Evolutionary conservation across 805 yeast species (phyloP).

Genomic region (Kazachstania africana): DNA sequence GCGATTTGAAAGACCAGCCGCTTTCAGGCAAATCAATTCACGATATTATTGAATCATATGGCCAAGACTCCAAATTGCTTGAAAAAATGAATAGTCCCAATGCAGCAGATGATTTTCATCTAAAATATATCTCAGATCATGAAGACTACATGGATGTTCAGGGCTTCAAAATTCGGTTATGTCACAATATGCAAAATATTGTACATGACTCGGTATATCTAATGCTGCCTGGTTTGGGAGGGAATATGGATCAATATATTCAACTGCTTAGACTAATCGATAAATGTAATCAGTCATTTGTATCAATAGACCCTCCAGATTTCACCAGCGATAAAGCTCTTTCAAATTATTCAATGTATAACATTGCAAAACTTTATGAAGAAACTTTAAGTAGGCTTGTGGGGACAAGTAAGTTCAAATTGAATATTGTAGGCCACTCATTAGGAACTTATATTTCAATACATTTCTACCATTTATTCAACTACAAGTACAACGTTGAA

Average conservation of each 20-base stretch:
- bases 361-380: conserved; percentile 3
- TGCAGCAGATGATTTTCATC: conserved; percentile 13
- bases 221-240: conserved; percentile 90
- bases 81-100: conserved; percentile 5
- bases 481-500: conserved; percentile 5
- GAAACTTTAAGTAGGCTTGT: background rate
- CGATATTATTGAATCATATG: conserved; percentile 11
- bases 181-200: conserved; percentile 13
- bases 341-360: conserved; percentile 12
- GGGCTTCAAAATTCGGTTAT: conserved; percentile 8
- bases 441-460: conserved; percentile 54
- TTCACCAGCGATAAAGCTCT: conserved; percentile 44
- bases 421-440: conserved; percentile 46
- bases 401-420: background rate
- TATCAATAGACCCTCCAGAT: conserved; percentile 79
- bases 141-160: conserved; percentile 4
- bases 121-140: conserved; percentile 12
- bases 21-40: conserved; percentile 10
- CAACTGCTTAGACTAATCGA: conserved; percentile 48
- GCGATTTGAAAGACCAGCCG: conserved; percentile 10
- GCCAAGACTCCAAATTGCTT: conserved; percentile 6
- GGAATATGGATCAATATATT: conserved; percentile 78
- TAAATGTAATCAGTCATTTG: conserved; percentile 47
- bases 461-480: conserved; percentile 30
- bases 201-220: conserved; percentile 33